Evolutionary conservation across 1,284 basidiomycete species (phyloP).

Genomic region (Ceratobasidium sp.): DNA sequence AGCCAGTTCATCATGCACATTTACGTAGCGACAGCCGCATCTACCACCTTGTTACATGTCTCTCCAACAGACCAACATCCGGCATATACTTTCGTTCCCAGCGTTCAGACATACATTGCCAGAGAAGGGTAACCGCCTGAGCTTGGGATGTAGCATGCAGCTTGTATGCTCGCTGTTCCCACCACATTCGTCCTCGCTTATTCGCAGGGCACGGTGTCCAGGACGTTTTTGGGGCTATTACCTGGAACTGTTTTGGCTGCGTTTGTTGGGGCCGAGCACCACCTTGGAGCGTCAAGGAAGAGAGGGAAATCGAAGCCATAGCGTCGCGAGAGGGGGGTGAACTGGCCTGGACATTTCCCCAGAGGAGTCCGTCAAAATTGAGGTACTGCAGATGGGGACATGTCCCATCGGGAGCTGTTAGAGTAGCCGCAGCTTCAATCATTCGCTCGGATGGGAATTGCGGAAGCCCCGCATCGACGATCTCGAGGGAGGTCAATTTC

Average conservation of each 20-base stretch:
- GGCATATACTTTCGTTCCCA: conserved; percentile 17
- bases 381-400: conserved; percentile 8
- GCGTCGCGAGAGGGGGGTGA: neutral
- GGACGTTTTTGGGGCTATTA: neutral
- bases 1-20: no score
- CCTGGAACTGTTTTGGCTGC: neutral
- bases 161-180: conserved; percentile 5
- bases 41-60: conserved; percentile 21
- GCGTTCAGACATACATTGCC: conserved; percentile 30
- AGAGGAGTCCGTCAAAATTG: conserved; percentile 24
- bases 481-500: conserved; percentile 8
- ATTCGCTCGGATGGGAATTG: neutral
- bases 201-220: conserved; percentile 26
- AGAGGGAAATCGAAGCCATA: neutral
- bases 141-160: conserved; percentile 13
- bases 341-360: neutral
- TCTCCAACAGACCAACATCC: conserved; percentile 3
- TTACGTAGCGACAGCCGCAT: no score
- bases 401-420: neutral
- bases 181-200: conserved; percentile 32
- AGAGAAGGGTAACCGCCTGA: conserved; percentile 10
- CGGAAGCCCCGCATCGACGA: conserved; percentile 5
- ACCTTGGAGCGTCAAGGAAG: neutral
- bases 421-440: neutral
- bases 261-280: neutral